phyloP scores from a whole-genome alignment of 495 filamentous ascomycete species.

The Saxophila tyrrhenica region DNA sequence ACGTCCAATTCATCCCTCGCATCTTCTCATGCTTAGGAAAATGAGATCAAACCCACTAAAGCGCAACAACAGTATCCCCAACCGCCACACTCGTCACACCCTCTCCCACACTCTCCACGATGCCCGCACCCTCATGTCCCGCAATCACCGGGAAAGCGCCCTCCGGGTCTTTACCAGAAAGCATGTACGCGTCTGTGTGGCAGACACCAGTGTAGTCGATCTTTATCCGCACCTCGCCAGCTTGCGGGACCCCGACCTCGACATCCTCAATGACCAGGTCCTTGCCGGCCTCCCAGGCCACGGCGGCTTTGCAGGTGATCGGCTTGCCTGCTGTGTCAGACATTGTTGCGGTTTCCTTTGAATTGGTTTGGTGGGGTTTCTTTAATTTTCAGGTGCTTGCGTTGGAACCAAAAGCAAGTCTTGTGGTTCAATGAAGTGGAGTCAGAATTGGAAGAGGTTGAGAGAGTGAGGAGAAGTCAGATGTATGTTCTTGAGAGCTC shows the following conservation, averaged over 20 bases:
- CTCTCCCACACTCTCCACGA: conserved; percentile 94
- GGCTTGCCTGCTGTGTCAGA: conserved; percentile 16
- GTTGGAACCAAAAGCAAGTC: no score
- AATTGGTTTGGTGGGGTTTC: background rate
- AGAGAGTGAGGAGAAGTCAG: background rate
- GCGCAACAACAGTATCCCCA: conserved; percentile 87
- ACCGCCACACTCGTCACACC: conserved; percentile 87
- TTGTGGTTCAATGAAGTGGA: no score
- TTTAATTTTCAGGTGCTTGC: background rate
- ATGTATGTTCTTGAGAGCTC: background rate
- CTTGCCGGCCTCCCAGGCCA: conserved; percentile 92
- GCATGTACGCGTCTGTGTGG: conserved; percentile 97
- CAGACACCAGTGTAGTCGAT: conserved; percentile 96
- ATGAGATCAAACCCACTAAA: conserved; percentile 57
- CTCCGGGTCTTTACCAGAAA: conserved; percentile 96
- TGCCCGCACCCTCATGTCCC: conserved; percentile 92
- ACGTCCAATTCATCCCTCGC: background rate
- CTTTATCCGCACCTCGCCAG: conserved; percentile 92
- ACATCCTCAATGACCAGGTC: conserved; percentile 81
- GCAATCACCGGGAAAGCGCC: conserved; percentile 94
- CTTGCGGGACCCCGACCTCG: conserved; percentile 83
- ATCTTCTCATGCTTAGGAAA: background rate
- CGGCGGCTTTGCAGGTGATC: conserved; percentile 55
- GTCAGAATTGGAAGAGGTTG: background rate
- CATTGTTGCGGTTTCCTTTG: conserved; percentile 3